These are phyloP conservation scores for Mucor mucedo DNA, from an alignment of 371 early-diverging fungal genomes.

Conservation along the genomic window DNA sequence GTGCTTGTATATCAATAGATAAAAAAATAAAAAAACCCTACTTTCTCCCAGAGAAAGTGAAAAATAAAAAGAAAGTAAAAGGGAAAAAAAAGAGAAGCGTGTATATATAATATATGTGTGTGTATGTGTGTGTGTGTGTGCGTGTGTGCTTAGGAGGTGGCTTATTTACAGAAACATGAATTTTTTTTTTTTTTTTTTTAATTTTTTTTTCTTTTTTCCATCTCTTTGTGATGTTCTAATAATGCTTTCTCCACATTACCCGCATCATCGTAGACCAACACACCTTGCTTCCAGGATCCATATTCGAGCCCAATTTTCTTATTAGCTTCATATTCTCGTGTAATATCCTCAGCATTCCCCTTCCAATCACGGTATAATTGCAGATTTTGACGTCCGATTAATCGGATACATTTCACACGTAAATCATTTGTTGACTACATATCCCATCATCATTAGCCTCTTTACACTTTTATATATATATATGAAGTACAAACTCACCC, in stretches of 20 bases:
- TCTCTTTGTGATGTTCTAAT: constrained; percentile 26
- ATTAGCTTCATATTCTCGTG: constrained; percentile 77
- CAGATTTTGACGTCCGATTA: constrained; percentile 89
- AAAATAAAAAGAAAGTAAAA: neutral
- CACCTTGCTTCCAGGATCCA: constrained; percentile 83
- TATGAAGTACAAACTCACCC: constrained; percentile 62
- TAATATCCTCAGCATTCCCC: constrained; percentile 73
- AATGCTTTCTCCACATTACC: constrained; percentile 66
- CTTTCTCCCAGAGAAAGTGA: neutral
- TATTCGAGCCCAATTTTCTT: constrained; percentile 79
- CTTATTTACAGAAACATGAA: constrained; percentile 6
- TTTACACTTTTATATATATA: neutral
- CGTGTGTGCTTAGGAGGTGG: neutral
- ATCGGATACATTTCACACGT: constrained; percentile 81
- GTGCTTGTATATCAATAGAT: neutral
- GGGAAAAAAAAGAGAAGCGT: neutral
- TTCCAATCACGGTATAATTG: constrained; percentile 89
- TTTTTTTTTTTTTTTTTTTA: neutral
- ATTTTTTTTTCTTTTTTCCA: neutral
- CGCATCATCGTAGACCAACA: constrained; percentile 85
- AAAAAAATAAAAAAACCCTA: too few species aligned
- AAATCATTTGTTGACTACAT: constrained; percentile 79
- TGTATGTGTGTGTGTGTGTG: too few species aligned
- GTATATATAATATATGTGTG: too few species aligned
- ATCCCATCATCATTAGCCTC: neutral